Conservation (phyloP, 495 filamentous ascomycete species). For the Cenococcum geophilum region DNA sequence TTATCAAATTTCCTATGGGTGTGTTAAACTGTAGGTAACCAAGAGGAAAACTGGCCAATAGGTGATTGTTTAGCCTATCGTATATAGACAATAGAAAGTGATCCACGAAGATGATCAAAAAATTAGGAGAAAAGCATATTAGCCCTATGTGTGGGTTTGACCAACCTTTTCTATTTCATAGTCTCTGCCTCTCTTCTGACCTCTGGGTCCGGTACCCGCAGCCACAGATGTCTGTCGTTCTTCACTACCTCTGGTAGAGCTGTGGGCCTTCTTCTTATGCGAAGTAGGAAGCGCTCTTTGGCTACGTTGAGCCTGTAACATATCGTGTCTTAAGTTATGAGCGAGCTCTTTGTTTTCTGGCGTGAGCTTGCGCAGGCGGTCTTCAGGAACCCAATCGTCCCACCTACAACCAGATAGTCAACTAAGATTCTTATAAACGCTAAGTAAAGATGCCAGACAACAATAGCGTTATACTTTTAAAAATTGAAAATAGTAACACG, state of each 20-base stretch:
- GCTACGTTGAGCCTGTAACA: slow-evolving; percentile 47
- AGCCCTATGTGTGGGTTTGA: neutral
- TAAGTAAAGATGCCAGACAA: neutral
- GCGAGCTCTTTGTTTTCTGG: slow-evolving; percentile 90
- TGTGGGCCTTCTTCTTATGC: slow-evolving; percentile 53
- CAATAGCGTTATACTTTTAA: neutral
- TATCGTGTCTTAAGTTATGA: slow-evolving; percentile 55
- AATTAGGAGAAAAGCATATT: slow-evolving; percentile 1
- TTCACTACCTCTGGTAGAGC: slow-evolving; percentile 79
- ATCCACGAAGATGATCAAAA: neutral
- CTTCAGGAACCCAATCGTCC: slow-evolving; percentile 97
- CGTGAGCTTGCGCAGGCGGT: slow-evolving; percentile 87
- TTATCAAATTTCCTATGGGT: too few relatives aligned
- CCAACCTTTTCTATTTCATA: slow-evolving; percentile 82
- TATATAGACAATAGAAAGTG: neutral
- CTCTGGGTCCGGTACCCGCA: slow-evolving; percentile 50
- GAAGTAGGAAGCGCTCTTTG: slow-evolving; percentile 35
- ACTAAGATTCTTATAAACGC: slow-evolving; percentile 3
- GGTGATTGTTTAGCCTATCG: neutral
- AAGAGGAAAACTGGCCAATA: neutral
- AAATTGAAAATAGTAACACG: neutral
- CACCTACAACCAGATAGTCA: slow-evolving; percentile 49
- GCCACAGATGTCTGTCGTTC: slow-evolving; percentile 63
- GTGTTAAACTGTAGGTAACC: too few relatives aligned
- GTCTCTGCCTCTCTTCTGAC: slow-evolving; percentile 68